Base-by-base conservation (phyloP, 2,329 filamentous ascomycete genomes). In the Diplodia seriata region DNA sequence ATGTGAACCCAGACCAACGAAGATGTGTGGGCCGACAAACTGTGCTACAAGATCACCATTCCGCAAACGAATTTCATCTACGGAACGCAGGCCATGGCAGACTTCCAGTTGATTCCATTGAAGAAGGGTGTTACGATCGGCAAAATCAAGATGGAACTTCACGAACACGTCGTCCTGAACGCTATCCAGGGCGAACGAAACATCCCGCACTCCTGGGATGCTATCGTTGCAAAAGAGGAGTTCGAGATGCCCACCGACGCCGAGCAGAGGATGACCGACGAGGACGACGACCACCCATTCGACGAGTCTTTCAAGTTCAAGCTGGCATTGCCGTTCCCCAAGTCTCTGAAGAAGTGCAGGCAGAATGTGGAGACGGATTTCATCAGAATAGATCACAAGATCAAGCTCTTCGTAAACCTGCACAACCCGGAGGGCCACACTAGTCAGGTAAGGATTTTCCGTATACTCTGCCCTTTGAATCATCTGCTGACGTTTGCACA, bases 21-120 rank as follows among this genome's bases (percentile, higher is more conserved):
- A 79, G 97, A 97, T 76, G 91, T 97, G 71, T 99, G 95, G 95
- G 91, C 93, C 6, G 95, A 97, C 82, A 99, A 99, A 83, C 87
- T 98, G 73, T 92, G 97, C 77, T 99, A 99, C 81, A 94, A 93
- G 36, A 93, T 99, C 70, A 89, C 92, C 68, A 92, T 97, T 12
- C 94, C 95, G 0, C 94, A 93, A 75, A 97, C 97, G 81, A 95
- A 95, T 1, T 90, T 97, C 66, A 91, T 97, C 20, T 97, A 97
- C 74, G 95, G 95, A 61, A 96, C 92, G n/a, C 86, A 86, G 26
- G 89, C 98, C 59, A 88, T 89, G 1, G 85, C 97, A 69, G 90
- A 97, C 73, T 94, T 97, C 82, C 89, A 91, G 70, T 89, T 98
- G 70, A 92, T 93, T 1, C 94, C 94, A 0, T 83, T 98, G 1